These are phyloP conservation scores for Phytophthora idaei DNA, from an alignment of 352 stramenopile genomes.

Conservation along the genomic window DNA sequence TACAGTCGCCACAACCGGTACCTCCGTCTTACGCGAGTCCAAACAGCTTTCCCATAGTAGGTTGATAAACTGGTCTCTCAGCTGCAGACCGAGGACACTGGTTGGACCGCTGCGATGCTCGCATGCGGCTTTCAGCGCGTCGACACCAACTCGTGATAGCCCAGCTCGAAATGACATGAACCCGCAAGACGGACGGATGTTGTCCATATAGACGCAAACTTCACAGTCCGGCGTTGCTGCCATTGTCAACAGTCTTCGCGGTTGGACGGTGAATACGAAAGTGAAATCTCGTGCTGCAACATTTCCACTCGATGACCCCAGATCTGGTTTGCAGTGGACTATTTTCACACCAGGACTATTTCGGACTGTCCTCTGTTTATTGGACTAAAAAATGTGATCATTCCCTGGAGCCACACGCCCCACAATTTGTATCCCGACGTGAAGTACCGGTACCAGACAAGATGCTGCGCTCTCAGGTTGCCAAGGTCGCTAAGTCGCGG, in stretches of 20 bases:
- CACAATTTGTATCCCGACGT: constrained; percentile 32
- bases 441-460: constrained; percentile 6
- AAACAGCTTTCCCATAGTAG: constrained; percentile 11
- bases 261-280: constrained; percentile 2
- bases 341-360: neutral
- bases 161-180: constrained; percentile 16
- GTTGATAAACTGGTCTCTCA: constrained; percentile 21
- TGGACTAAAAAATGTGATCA: constrained; percentile 6
- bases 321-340: neutral
- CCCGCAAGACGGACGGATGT: neutral
- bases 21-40: neutral
- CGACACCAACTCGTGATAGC: neutral
- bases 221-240: constrained; percentile 1
- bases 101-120: neutral
- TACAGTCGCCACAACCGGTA: neutral
- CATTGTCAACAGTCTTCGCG: neutral
- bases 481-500: constrained; percentile 31
- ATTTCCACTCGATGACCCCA: neutral
- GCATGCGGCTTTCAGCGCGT: constrained; percentile 10
- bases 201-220: constrained; percentile 5
- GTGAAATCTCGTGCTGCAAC: neutral
- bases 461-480: constrained; percentile 44
- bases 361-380: neutral
- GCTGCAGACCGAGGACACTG: constrained; percentile 3
- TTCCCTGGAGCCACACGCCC: constrained; percentile 10